Base-by-base conservation (phyloP, 768 basidiomycete genomes). In the Naematelia encephala region DNA sequence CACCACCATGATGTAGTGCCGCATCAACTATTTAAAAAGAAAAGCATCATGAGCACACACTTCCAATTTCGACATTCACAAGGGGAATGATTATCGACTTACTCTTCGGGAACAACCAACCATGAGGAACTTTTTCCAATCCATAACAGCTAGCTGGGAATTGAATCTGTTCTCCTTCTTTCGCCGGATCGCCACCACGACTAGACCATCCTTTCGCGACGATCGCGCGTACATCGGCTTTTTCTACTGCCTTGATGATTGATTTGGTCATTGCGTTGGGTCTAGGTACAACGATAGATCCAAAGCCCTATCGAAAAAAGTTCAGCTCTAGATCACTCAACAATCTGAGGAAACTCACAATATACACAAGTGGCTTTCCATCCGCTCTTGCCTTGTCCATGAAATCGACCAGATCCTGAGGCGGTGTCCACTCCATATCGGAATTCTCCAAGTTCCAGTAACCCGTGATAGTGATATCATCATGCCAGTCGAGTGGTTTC, bases 401-500 rank as follows among this genome's bases (percentile, higher is more conserved):
- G 74, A 83, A 87, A 12, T 78, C 77, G 1, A 82, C 50, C 1
- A 87, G 79, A 13, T 77, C 77, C 10, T 76, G 61, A 0, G 85
- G 82, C 1, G 85, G 82, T 3, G 74, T 77, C 86, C 86, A 87
- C 8, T 78, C 78, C 5, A 79, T 72, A 56, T 87, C 86, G 8
- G 84, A 81, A 58, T 86, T 83, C 54, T 85, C 84, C 21, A 87
- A 75, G 70, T 84, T 84, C 86, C 86, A 87, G 68, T 85, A 78
- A 13, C 77, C 77, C 0, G 75, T 68, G 57, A 75, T 73, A 2
- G 51, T 47, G 34, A 80, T 84, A 4, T 81, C 80, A 62, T 86
- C 85, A 43, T 82, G 81, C 85, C 85, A 87, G 67, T 87, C 86
- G 12, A 86, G 75, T n/a, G 86, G 86, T 68, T 85, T 85, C 1